Evolutionary conservation across 805 yeast genomes (phyloP), one percentile per base, ranked within the genome.

Genomic region (Debaryomyces castellii): DNA sequence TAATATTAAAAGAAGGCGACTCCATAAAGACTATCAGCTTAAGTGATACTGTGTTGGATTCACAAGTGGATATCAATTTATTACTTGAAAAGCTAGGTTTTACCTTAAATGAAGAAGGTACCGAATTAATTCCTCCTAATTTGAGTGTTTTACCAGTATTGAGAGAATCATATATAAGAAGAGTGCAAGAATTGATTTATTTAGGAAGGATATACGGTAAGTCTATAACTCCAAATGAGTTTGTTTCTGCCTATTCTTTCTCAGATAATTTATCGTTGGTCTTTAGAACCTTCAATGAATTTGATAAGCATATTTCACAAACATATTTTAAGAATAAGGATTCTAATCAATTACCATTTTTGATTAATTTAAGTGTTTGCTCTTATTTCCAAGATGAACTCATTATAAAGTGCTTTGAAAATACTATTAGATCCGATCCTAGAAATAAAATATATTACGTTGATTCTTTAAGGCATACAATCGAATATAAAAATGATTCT

Each of bases 11-110:
- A 2, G 66, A 75, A 2, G 66, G 61, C 2, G 77, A 73, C 4
- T 78, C 76, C 9, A 63, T 71, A 2, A 83, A 79, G 54, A 80
- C 85, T 0, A 82, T 89, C 32, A 71, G 75, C 48, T 61, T 79
- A 3, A 60, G 66, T n/a, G 77, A 76, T 48, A 69, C 80, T 12
- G 66, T 75, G 1, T 63, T 86, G 46, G 81, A 78, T 50, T 68
- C 86, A 2, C 80, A 80, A 45, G 60, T 87, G 4, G 82, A 85
- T 50, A 72, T 85, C 2, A 60, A 66, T 0, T 64, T 87, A 42
- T 65, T 89, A 17, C 58, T 73, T 2, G 53, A 68, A 0, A 77
- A 71, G 44, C 67, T 83, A 32, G 65, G 67, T 2, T 85, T 85
- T 57, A 57, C 62, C 12, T 20, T 57, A 20, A 51, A 64, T 5